A percentile compares a stretch with the other conserved stretches of the same genome.
phyloP scores from a whole-genome alignment of 1,284 basidiomycete genomes.

The Earliella scabrosa region DNA sequence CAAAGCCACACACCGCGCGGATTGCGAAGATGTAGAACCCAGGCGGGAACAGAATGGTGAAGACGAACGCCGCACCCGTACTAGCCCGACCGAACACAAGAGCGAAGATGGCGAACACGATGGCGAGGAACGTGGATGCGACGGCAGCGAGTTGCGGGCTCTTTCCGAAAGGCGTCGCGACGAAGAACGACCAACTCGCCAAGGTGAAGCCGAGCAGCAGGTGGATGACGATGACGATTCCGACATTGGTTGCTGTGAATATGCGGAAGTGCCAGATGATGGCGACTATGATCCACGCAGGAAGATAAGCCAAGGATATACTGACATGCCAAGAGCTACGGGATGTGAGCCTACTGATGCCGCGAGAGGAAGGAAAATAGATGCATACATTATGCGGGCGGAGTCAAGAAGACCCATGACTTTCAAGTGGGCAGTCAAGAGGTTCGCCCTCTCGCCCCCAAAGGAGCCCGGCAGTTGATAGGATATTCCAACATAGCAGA shows the following conservation, averaged over 20 bases:
- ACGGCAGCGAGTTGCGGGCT: constrained; percentile 78
- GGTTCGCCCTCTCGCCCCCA: constrained; percentile 60
- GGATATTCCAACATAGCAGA: constrained; percentile 68
- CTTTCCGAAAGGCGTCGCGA: constrained; percentile 70
- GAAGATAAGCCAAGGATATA: constrained; percentile 58
- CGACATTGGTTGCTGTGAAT: constrained; percentile 64
- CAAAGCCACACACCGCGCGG: constrained; percentile 68
- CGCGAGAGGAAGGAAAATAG: fast-evolving
- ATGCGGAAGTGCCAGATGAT: constrained; percentile 67
- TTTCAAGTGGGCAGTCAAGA: constrained; percentile 69
- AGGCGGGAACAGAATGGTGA: constrained; percentile 76
- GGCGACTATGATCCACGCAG: constrained; percentile 69
- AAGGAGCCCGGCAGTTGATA: constrained; percentile 77
- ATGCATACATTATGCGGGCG: constrained; percentile 60
- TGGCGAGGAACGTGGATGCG: constrained; percentile 63
- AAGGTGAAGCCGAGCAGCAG: constrained; percentile 70
- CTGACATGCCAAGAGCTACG: constrained; percentile 70
- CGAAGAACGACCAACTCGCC: constrained; percentile 72
- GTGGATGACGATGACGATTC: constrained; percentile 66
- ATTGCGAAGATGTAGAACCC: constrained; percentile 78
- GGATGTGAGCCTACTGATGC: neutral
- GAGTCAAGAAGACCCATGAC: constrained; percentile 75
- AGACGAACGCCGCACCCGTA: constrained; percentile 57
- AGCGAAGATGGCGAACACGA: constrained; percentile 73
- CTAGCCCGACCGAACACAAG: constrained; percentile 53